Evolutionary conservation across 495 filamentous ascomycete species (phyloP).

Genomic region (Friedmanniomyces simplex): DNA sequence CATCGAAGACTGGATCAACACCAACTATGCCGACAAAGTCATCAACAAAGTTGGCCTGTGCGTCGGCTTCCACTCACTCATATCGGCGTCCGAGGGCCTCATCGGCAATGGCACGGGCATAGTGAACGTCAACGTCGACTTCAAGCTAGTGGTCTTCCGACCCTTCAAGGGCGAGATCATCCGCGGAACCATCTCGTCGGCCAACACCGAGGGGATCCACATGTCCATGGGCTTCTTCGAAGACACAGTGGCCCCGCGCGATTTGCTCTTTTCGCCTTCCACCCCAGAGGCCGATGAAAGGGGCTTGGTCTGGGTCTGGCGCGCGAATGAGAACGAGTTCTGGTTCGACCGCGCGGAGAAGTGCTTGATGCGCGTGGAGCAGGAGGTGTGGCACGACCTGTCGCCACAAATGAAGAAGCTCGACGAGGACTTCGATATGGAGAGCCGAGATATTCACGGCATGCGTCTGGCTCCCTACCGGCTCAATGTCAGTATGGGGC

Average conservation of each 20-base stretch:
- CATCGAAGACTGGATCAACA: conserved; percentile 88
- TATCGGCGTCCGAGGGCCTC: conserved; percentile 77
- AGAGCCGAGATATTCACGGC: background rate
- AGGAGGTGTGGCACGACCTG: conserved; percentile 83
- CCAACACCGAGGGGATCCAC: conserved; percentile 62
- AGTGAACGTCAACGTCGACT: conserved; percentile 90
- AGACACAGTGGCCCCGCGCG: conserved; percentile 65
- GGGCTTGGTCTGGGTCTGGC: conserved; percentile 70
- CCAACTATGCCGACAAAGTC: conserved; percentile 87
- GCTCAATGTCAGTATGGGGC: conserved; percentile 16
- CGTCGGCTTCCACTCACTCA: conserved; percentile 79
- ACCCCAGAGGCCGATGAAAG: conserved; percentile 43
- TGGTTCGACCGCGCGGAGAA: conserved; percentile 83
- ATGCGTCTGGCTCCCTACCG: conserved; percentile 2
- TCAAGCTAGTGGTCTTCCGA: conserved; percentile 84
- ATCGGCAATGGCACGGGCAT: conserved; percentile 83
- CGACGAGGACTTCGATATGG: conserved; percentile 3
- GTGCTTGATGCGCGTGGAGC: conserved; percentile 71
- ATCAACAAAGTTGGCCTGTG: conserved; percentile 80
- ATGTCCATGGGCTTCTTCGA: conserved; percentile 81
- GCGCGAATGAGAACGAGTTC: conserved; percentile 49
- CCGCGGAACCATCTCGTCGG: conserved; percentile 63
- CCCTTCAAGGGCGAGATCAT: conserved; percentile 90
- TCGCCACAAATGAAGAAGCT: conserved; percentile 45
- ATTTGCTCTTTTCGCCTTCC: conserved; percentile 7